Evolutionary conservation across 2,329 filamentous ascomycete species (phyloP), one percentile per base, ranked within the genome.

Genomic region (Nannizziopsis arthrosporioides): DNA sequence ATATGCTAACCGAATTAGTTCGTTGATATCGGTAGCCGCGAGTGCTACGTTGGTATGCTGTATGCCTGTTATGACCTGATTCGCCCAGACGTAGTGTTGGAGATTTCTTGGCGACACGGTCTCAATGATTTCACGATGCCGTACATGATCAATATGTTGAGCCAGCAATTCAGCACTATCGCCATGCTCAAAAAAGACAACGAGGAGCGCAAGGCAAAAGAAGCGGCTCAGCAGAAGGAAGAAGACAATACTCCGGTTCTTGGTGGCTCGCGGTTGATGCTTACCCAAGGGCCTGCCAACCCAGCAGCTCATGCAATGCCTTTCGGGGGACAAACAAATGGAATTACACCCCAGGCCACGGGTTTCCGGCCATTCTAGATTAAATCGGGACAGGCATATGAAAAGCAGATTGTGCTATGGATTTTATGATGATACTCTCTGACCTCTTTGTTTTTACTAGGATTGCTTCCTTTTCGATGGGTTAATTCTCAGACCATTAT

Each of bases 21-120:
- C 59, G 92, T 98, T 61, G 92, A 98, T 63, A 95, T 98, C 69
- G 92, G 93, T 59, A 94, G 90, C 74, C 88, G 90, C 54, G 92
- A 98, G 68, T 98, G 92, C 77, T 98, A 94, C 65, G 92, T 95
- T n/a, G 93, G 89, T 63, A 98, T 98, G 89, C 78, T 98, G 42
- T 98, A 98, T 64, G 84, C 93, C 45, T 98, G 92, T 76, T 94
- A 98, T 69, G 92, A 96, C 51, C 83, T 98, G 53, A 89, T 98
- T 58, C 86, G 87, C 14, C 84, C 93, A 2, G 88, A 96, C 62
- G 75, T 93, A 45, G 84, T 98, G 51, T 79, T 98, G 67, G 92
- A 98, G 72, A 78, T 98, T 50, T 96, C 92, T 51, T 98, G 92
- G 92, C 90, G 92, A 59, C 77, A 94, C 64, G 87, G 88, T 51